Conservation (phyloP, 2,329 filamentous ascomycete genomes). For the Xylariaceae sp. region DNA sequence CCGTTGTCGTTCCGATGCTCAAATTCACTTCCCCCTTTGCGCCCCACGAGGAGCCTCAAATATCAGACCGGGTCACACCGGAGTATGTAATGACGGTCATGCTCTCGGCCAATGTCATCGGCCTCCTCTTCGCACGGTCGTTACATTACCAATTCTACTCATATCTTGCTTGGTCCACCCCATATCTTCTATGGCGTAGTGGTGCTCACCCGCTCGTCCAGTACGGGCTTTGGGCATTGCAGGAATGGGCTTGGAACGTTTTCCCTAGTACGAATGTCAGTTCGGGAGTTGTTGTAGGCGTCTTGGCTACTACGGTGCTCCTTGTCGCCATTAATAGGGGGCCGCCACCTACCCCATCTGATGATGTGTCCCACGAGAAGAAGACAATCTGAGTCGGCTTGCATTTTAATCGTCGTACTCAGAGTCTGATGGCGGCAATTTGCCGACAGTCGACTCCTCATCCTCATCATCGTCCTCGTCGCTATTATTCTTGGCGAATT, state of each 20-base stretch:
- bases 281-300: conserved; percentile 62
- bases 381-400: conserved; percentile 23
- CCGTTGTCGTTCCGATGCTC: conserved; percentile 47
- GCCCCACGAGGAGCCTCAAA: conserved; percentile 50
- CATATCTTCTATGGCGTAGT: conserved; percentile 79
- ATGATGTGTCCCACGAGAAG: conserved; percentile 17
- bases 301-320: conserved; percentile 62
- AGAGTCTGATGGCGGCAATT: conserved; percentile 77
- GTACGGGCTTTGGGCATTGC: conserved; percentile 66
- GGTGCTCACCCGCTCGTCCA: conserved; percentile 64
- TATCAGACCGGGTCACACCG: conserved; percentile 59
- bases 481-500: conserved; percentile 65
- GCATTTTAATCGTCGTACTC: conserved; percentile 56
- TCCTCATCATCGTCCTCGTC: conserved; percentile 61
- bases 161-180: conserved; percentile 84
- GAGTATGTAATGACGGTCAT: conserved; percentile 73
- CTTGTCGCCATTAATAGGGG: conserved; percentile 46
- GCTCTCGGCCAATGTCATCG: conserved; percentile 71
- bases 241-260: conserved; percentile 93
- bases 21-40: conserved; percentile 44
- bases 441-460: conserved; percentile 75
- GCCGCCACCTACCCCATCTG: conserved; percentile 16
- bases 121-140: conserved; percentile 79
- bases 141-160: conserved; percentile 96
- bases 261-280: conserved; percentile 69